Base-by-base conservation (phyloP, 345 rosid species). In the Brassica carinata region DNA sequence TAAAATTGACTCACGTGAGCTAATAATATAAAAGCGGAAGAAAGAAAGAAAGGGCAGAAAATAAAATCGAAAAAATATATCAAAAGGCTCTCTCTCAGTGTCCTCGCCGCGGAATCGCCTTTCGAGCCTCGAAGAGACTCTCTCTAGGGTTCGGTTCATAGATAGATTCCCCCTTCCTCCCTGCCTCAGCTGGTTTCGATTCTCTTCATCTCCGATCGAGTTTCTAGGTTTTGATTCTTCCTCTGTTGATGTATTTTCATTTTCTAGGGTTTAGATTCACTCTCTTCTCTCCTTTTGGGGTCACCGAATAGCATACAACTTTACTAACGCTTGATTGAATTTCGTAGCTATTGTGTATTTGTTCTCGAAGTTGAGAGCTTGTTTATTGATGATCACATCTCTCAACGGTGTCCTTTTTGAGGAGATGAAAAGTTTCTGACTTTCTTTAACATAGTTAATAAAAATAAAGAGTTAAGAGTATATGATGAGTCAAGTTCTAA, bases 61-160 rank as follows among this genome's bases (percentile, higher is more conserved):
- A 51, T 14, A 14, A 62, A 13, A 31, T 9, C 71, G 23, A 15
- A 55, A 36, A 7, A 36, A 36, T 36, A 36, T 1, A 36, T 7
- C 2, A 2, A 26, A 53, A 5, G 71, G 57, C 67, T 51, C 17
- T 4, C 43, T 36, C 11, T 72, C 74, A 68, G 62, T 74, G 5
- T 10, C 55, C 75, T 80, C 26, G 79, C 79, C 75, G 71, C 26
- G 79, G 83, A 80, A 69, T 75, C 79, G 70, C 67, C 83, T 38
- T n/a, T 69, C 38, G 72, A 57, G 63, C 61, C 43, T 65, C 68
- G 38, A 80, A 75, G 65, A 29, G 83, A 15, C 79, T 80, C 55
- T 55, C 23, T 73, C 45, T 70, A 36, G 79, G 79, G 79, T 80
- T 68, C 18, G 79, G 79, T 80, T 68, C 18, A 2, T 7, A 51